phyloP scores from a whole-genome alignment of 2,329 filamentous ascomycete species.

The Talaromyces sp. region DNA sequence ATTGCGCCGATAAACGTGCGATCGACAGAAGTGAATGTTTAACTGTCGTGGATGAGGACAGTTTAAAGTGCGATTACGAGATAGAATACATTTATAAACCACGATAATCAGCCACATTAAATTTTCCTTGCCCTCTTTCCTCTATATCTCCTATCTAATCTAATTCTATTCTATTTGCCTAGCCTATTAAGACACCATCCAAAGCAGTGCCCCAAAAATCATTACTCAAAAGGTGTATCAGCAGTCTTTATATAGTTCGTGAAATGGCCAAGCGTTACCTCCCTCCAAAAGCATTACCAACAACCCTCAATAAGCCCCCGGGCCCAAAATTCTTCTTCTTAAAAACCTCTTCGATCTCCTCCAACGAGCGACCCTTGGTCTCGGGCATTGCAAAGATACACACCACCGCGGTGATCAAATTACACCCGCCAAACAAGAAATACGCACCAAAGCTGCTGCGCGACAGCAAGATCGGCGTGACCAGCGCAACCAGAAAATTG shows the following conservation, averaged over 20 bases:
- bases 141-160: background rate
- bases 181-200: background rate
- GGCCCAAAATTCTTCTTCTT: conserved; percentile 13
- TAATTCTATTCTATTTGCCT: background rate
- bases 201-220: no score
- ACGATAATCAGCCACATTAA: background rate
- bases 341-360: conserved; percentile 47
- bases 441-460: conserved; percentile 41
- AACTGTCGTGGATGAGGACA: background rate
- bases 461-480: conserved; percentile 39
- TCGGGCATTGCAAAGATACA: conserved; percentile 46
- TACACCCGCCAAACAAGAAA: conserved; percentile 42
- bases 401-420: conserved; percentile 34
- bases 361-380: conserved; percentile 45
- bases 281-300: conserved; percentile 1
- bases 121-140: background rate
- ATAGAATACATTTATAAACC: background rate
- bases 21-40: conserved; percentile 3
- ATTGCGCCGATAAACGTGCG: background rate
- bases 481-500: conserved; percentile 42
- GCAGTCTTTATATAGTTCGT: background rate
- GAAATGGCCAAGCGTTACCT: background rate
- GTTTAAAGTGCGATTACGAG: no score
- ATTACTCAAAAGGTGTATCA: background rate
- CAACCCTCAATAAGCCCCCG: conserved; percentile 4